These are phyloP conservation scores for Canna indica DNA, from an alignment of 176 grass and related monocot species.

Conservation along the genomic window DNA sequence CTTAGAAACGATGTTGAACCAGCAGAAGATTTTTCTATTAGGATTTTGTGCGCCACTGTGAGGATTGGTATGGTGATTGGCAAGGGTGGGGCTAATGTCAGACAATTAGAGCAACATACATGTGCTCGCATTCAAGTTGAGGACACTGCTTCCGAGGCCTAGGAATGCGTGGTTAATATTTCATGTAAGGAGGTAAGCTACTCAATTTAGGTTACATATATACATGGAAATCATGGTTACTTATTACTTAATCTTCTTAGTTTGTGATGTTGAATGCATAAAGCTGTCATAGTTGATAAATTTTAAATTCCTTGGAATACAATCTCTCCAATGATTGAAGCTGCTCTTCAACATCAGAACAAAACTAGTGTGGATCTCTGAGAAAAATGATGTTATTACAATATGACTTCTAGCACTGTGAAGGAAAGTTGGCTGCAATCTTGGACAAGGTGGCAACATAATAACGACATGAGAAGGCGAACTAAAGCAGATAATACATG, in stretches of 20 bases:
- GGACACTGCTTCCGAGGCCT: slow-evolving; percentile 52
- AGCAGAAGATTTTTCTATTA: slow-evolving; percentile 66
- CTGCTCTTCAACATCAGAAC: slow-evolving; percentile 68
- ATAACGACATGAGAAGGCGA: slow-evolving; percentile 92
- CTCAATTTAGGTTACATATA: too few species aligned
- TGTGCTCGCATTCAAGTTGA: slow-evolving; percentile 73
- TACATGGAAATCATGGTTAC: too few species aligned
- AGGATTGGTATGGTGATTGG: slow-evolving; percentile 85
- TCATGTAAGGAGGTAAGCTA: slow-evolving; percentile 81
- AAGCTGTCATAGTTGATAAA: neutral
- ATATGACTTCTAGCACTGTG: slow-evolving; percentile 84
- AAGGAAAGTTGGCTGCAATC: slow-evolving; percentile 82
- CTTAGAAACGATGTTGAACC: slow-evolving; percentile 1
- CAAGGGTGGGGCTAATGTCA: slow-evolving; percentile 64
- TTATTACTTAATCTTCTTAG: too few species aligned
- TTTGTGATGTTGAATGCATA: neutral
- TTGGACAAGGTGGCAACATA: slow-evolving; percentile 82
- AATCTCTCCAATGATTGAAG: slow-evolving; percentile 78
- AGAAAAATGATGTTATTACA: slow-evolving; percentile 48
- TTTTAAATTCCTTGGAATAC: slow-evolving; percentile 55
- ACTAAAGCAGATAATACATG: slow-evolving; percentile 77
- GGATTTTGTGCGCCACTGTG: slow-evolving; percentile 64
- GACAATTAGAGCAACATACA: slow-evolving; percentile 79
- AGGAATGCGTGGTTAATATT: slow-evolving; percentile 69
- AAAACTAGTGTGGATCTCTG: slow-evolving; percentile 55